These are phyloP conservation scores for Macadamia integrifolia DNA, from an alignment of 164 flowering plant genomes.

Conservation along the genomic window DNA sequence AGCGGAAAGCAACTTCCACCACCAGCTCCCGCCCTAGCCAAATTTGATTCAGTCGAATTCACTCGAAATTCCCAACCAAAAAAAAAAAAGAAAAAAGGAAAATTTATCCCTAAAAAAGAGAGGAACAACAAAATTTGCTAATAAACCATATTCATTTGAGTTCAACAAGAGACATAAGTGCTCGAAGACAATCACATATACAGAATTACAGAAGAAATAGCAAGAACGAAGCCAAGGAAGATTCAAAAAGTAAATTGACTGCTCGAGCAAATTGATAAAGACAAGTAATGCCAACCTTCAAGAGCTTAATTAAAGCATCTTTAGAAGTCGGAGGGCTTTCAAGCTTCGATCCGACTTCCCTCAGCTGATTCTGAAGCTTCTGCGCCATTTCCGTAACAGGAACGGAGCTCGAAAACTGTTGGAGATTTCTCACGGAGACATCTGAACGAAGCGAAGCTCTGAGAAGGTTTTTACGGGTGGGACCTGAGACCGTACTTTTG, in stretches of 20 bases:
- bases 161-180: no score
- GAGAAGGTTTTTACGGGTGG: background rate
- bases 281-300: slow-evolving; percentile 47
- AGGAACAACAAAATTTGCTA: no score
- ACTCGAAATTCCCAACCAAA: no score
- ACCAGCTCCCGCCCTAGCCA: no score
- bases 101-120: no score
- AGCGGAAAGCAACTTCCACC: no score
- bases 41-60: no score
- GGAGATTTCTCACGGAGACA: background rate
- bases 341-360: slow-evolving; percentile 84
- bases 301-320: slow-evolving; percentile 71
- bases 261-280: background rate
- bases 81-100: no score
- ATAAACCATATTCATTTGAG: no score
- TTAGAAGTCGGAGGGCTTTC: slow-evolving; percentile 60
- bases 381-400: slow-evolving; percentile 37
- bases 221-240: background rate
- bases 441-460: background rate
- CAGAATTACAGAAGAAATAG: no score
- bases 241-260: background rate
- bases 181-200: no score
- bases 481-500: background rate
- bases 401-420: background rate
- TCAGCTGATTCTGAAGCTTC: slow-evolving; percentile 56